Evolutionary conservation across 176 grass and related monocot species (phyloP), one percentile per base, ranked within the genome.

Genomic region (Olyra latifolia): DNA sequence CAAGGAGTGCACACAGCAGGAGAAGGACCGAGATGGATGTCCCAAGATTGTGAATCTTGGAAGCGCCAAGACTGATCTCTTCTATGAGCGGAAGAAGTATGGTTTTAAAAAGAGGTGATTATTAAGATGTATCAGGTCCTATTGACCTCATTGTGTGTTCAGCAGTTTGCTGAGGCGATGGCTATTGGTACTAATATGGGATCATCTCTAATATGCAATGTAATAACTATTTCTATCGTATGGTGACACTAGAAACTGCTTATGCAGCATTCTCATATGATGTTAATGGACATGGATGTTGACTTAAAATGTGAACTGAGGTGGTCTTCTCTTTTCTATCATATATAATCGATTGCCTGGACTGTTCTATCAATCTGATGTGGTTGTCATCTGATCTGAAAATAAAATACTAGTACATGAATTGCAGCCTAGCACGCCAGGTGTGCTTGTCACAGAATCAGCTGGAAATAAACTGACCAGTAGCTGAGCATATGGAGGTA

Each of bases 11-110:
- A 95, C 93, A 0, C 93, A 95, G 81, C 89, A 95, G 63, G 93
- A 92, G 75, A 95, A 95, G 65, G 93, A 95, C 55, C 84, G 87
- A 2, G 93, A 95, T 22, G 90, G 87, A 13, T 95, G 93, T 12
- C 93, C 93, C 44, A 95, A 95, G 80, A 95, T 95, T 68, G 93
- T 95, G 11, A 95, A 95, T 19, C 82, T 95, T 41, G 93, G 93
- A 20, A 95, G 93, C 11, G 93, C 93, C 41, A 95, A 95, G 81
- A 95, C 93, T 0, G 93, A 95, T 56, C 87, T 95, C 71, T 95
- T 95, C 80, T 95, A 95, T 19, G 93, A 92, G 44, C 87, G 82
- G 8, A 85, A 89, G 58, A 89, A 89, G 72, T 89, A 89, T 44
- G 87, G 87, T 59, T 89, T 89, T 24, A 89, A 89, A 58, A 89